These are phyloP conservation scores for Leptomonas pyrrhocoris DNA, from an alignment of 208 protist genomes.

Conservation along the genomic window DNA sequence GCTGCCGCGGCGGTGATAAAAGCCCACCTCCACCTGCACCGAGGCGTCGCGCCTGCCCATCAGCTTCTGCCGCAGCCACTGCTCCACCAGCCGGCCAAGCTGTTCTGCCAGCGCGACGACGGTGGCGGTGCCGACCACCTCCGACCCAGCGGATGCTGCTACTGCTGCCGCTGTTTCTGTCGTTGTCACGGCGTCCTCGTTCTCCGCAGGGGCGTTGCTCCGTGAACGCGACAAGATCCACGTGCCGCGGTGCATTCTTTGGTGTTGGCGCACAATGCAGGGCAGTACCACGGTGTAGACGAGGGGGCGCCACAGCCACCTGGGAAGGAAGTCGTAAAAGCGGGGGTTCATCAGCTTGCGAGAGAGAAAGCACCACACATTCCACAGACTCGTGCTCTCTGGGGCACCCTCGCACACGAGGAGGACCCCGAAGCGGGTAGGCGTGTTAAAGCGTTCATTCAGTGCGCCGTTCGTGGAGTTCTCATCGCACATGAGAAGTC, in stretches of 20 bases:
- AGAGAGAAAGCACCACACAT: constrained; percentile 28
- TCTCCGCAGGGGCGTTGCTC: no score
- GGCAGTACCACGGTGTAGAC: constrained; percentile 45
- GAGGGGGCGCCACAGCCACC: constrained; percentile 40
- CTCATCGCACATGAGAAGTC: not conserved
- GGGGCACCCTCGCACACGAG: constrained; percentile 45
- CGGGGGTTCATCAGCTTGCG: constrained; percentile 27
- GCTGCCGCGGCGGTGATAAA: constrained; percentile 18
- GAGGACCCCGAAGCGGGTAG: constrained; percentile 36
- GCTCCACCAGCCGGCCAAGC: constrained; percentile 18
- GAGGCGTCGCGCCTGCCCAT: constrained; percentile 10
- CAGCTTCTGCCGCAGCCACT: constrained; percentile 1
- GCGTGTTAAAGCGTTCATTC: constrained; percentile 30
- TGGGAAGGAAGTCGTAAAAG: constrained; percentile 34
- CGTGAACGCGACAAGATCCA: constrained; percentile 6
- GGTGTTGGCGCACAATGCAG: constrained; percentile 3
- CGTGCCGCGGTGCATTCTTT: constrained; percentile 11
- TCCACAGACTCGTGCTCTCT: constrained; percentile 20
- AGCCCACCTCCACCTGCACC: constrained; percentile 48
- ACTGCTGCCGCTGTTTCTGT: not conserved
- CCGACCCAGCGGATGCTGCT: not conserved
- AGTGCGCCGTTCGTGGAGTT: not conserved
- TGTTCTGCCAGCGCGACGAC: not conserved
- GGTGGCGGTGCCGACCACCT: not conserved
- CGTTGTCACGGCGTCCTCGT: not conserved